These are phyloP conservation scores for Fusarium sp. DNA, from an alignment of 2,329 filamentous ascomycete species.

Conservation along the genomic window DNA sequence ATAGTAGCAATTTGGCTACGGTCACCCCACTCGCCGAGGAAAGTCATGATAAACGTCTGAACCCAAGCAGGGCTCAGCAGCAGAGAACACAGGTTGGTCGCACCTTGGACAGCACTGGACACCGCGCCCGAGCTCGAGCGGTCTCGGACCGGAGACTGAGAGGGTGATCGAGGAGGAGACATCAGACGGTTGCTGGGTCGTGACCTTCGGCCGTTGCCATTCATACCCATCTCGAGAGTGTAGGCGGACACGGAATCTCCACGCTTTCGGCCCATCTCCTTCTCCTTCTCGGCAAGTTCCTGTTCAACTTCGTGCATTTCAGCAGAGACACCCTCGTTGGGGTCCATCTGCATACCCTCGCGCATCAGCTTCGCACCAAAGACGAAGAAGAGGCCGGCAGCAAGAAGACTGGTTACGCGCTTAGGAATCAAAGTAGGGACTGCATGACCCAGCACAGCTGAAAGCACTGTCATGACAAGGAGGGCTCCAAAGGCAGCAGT, in stretches of 20 bases:
- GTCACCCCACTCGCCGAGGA: slow-evolving; percentile 98
- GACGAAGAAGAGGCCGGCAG: slow-evolving; percentile 86
- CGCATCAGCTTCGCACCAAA: slow-evolving; percentile 88
- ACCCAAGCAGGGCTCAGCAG: slow-evolving; percentile 97
- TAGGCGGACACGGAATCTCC: slow-evolving; percentile 80
- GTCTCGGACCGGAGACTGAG: slow-evolving; percentile 78
- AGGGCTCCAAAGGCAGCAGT: slow-evolving; percentile 93
- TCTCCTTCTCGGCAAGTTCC: slow-evolving; percentile 94
- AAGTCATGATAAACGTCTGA: slow-evolving; percentile 99
- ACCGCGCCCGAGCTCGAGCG: slow-evolving; percentile 62
- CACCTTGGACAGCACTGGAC: slow-evolving; percentile 68
- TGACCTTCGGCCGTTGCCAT: slow-evolving; percentile 72
- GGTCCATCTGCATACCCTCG: slow-evolving; percentile 90
- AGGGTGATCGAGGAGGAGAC: slow-evolving; percentile 85
- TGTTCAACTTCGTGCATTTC: slow-evolving; percentile 98
- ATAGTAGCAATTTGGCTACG: slow-evolving; percentile 98
- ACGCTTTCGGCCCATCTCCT: slow-evolving; percentile 76
- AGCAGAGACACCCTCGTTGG: slow-evolving; percentile 91
- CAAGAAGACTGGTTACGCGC: slow-evolving; percentile 89
- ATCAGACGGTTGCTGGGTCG: slow-evolving; percentile 82
- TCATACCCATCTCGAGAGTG: slow-evolving; percentile 83
- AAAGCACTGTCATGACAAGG: slow-evolving; percentile 94
- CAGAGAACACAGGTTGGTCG: slow-evolving; percentile 89
- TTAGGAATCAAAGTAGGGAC: slow-evolving; percentile 93
- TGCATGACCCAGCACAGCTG: slow-evolving; percentile 91